Evolutionary conservation across 306 rosid species (phyloP).

Genomic region (Lagenaria siceraria): DNA sequence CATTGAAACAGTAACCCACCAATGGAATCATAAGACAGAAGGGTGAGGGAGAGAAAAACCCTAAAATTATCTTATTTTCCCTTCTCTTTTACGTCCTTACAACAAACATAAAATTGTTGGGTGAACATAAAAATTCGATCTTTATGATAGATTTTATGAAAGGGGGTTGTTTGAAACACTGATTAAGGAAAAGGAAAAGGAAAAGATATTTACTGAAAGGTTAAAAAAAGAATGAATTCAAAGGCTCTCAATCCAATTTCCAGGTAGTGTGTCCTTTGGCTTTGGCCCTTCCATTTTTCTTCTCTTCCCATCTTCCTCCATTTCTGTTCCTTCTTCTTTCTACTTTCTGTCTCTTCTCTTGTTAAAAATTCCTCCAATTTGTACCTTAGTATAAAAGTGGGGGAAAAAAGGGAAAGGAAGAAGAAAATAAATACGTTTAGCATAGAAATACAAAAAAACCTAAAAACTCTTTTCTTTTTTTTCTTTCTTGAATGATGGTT

Average conservation of each 20-base stretch:
- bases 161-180: neutral
- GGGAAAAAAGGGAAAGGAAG: neutral
- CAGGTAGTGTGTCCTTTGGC: constrained; percentile 11
- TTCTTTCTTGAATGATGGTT: constrained; percentile 25
- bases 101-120: neutral
- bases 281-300: neutral
- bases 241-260: constrained; percentile 13
- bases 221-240: constrained; percentile 20
- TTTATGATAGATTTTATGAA: neutral
- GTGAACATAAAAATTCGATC: constrained; percentile 3
- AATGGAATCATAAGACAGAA: neutral
- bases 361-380: constrained; percentile 3
- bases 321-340: neutral
- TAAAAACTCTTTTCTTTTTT: neutral
- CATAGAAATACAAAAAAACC: constrained; percentile 8
- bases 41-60: neutral
- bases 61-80: neutral
- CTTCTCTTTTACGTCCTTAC: neutral
- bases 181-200: neutral
- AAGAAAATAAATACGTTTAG: constrained; percentile 1
- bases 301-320: neutral
- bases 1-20: constrained; percentile 1
- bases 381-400: neutral
- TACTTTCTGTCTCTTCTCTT: neutral
- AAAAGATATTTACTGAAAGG: constrained; percentile 5